Base-by-base conservation (phyloP, 257 asterid species). In the Haberlea rhodopensis region DNA sequence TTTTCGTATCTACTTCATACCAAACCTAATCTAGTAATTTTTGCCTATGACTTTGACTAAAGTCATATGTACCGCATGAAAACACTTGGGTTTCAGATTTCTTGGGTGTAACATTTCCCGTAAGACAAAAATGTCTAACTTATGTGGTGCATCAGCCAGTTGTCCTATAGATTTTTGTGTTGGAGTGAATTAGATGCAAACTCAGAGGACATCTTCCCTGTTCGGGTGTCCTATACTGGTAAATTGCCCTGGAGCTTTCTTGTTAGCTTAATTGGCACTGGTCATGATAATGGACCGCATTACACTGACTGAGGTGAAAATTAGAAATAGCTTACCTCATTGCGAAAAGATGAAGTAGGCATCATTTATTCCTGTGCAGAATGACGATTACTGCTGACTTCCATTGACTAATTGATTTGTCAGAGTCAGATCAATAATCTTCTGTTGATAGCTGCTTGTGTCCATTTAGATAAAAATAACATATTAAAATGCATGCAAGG, bases 381-480 rank as follows among this genome's bases (percentile, higher is more conserved):
- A 11, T 5, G 15, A 57, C 29, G 10, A 57, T 57, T 6, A 31
- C 18, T 21, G 8, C 20, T 52, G 21, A 40, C 9, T 34, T 24
- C 7, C 40, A 32, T 5, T 25, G 43, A 21, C 58, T 29, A 20
- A 54, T 58, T 40, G 45, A 21, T 43, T n/a, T 58, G 55, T 22
- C 62, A 52, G 48, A 60, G 37, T 54, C 37, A 48, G 59, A 58
- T 51, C 52, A 34, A 53, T 45, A 28, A 29, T 28, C 31, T 29
- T 52, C 29, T 25, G 20, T 52, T 27, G 53, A 51, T 27, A 57
- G 53, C 16, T 27, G 29, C 56, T 63, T 28, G 34, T 25, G 6
- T 32, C 66, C 65, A 49, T 70, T 60, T 54, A 62, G 51, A 32
- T 45, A 23, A 25, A 23, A 32, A 23, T 29, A 60, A 69, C 19